These are phyloP conservation scores for Paramecium primaurelia DNA, from an alignment of 73 alveolate genomes.

Conservation along the genomic window DNA sequence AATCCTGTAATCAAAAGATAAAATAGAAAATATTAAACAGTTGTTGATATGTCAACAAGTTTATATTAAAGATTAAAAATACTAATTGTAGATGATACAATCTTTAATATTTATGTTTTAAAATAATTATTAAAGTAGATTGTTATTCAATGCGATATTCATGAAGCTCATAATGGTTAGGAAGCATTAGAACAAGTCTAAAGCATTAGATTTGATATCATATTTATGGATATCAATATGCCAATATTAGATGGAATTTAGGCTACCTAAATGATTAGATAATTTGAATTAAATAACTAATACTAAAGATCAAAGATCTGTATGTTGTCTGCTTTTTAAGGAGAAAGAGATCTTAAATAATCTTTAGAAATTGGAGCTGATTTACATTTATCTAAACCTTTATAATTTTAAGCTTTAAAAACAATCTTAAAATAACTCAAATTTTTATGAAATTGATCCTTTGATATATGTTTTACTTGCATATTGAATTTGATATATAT, in stretches of 20 bases:
- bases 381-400: not conserved
- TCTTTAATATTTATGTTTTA: conserved; percentile 29
- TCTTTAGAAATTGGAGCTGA: not conserved
- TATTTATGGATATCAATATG: conserved; percentile 59
- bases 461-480: not conserved
- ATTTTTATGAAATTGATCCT: not conserved
- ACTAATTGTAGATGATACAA: conserved; percentile 50
- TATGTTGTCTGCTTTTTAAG: not conserved
- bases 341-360: not conserved
- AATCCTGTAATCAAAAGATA: not conserved
- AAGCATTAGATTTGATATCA: conserved; percentile 11
- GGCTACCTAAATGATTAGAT: conserved; percentile 45
- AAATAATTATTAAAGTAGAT: not conserved
- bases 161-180: conserved; percentile 41
- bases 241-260: conserved; percentile 55
- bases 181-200: conserved; percentile 45
- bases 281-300: not conserved
- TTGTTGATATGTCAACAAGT: not conserved
- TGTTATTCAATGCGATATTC: not conserved
- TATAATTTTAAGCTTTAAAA: not conserved
- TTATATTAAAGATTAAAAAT: not conserved
- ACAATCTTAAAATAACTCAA: not conserved
- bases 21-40: not conserved
- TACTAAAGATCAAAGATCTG: not conserved
- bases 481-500: not conserved